Percentiles rank a stretch among this genome's conserved stretches.
Conservation (phyloP, 345 rosid species). For the Gynandropsis gynandra region DNA sequence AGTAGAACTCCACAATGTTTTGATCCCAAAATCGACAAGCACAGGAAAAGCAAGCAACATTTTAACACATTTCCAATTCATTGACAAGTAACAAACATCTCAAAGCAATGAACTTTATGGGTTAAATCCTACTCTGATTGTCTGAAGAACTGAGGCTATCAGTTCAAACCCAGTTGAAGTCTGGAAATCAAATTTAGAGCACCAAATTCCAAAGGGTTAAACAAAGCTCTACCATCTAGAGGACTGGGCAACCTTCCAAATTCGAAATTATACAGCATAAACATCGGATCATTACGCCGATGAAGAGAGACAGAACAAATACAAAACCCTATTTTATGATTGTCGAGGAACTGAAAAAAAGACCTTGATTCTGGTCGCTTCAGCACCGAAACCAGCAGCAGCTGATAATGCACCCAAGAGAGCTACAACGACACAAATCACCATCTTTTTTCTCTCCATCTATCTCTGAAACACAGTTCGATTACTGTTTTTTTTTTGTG, state of each 20-base stretch:
- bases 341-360: background rate
- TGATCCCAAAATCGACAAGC: constrained; percentile 1
- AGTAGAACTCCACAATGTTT: background rate
- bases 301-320: constrained; percentile 10
- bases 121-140: background rate
- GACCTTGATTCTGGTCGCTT: constrained; percentile 86
- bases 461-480: background rate
- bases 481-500: background rate
- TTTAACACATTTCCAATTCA: background rate
- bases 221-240: background rate
- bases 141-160: constrained; percentile 7
- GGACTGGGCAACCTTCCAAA: background rate
- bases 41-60: background rate
- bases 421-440: constrained; percentile 47
- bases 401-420: constrained; percentile 65
- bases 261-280: background rate
- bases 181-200: background rate
- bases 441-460: constrained; percentile 60
- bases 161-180: constrained; percentile 1
- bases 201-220: background rate
- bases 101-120: background rate
- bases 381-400: constrained; percentile 85
- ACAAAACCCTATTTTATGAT: background rate
- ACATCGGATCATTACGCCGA: background rate
- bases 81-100: background rate